Evolutionary conservation across 1,139 yeast species (phyloP).

Genomic region (Nakaseomyces uthaithaninus): DNA sequence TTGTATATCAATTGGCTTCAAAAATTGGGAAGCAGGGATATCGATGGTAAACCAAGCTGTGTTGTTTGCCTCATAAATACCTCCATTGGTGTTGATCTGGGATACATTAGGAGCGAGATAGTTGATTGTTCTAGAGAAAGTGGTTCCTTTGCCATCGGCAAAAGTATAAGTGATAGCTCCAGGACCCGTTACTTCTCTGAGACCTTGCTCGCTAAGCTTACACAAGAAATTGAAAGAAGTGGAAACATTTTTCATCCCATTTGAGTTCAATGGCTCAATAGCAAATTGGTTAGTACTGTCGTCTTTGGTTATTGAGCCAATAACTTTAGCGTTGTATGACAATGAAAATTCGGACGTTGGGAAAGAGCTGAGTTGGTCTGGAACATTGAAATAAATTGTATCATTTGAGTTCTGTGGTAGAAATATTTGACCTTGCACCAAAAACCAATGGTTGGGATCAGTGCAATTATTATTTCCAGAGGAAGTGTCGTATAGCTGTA

Average conservation of each 20-base stretch:
- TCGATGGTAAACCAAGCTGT: slow-evolving; percentile 28
- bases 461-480: slow-evolving; percentile 20
- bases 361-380: slow-evolving; percentile 19
- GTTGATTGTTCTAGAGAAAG: slow-evolving; percentile 17
- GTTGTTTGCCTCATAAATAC: slow-evolving; percentile 17
- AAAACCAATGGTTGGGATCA: slow-evolving; percentile 25
- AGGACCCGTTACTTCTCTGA: slow-evolving; percentile 15
- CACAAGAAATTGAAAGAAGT: slow-evolving; percentile 24
- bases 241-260: slow-evolving; percentile 12
- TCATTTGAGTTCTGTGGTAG: slow-evolving; percentile 18
- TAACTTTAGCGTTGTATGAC: slow-evolving; percentile 13
- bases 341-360: slow-evolving; percentile 19
- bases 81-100: slow-evolving; percentile 22
- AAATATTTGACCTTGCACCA: slow-evolving; percentile 22
- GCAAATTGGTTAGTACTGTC: slow-evolving; percentile 20
- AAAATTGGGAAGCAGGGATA: slow-evolving; percentile 21
- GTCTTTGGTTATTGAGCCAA: slow-evolving; percentile 18
- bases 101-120: slow-evolving; percentile 17
- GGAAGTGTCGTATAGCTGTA: slow-evolving; percentile 21
- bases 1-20: slow-evolving; percentile 18
- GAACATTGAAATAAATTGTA: slow-evolving; percentile 22
- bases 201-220: slow-evolving; percentile 16
- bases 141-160: slow-evolving; percentile 17
- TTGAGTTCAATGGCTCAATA: slow-evolving; percentile 14
- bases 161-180: slow-evolving; percentile 17